phyloP scores from a whole-genome alignment of 306 rosid genomes.

The Hylodesmum podocarpum region DNA sequence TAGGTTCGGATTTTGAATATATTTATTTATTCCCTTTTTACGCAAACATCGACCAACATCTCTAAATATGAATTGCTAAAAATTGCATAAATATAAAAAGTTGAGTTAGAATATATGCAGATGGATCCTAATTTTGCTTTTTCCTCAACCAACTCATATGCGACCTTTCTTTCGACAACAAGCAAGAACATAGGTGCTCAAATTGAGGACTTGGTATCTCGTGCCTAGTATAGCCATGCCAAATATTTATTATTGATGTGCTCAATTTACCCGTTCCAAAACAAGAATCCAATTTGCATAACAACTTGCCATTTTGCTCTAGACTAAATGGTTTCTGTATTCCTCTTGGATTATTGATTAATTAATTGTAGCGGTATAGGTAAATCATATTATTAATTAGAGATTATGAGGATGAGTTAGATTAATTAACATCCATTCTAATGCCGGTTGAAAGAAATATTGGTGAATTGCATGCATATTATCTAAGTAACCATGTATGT shows the following conservation, averaged over 20 bases:
- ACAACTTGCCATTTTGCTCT: background rate
- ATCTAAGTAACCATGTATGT: background rate
- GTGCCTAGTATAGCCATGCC: background rate
- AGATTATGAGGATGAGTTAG: no score
- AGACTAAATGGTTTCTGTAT: background rate
- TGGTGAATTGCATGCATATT: background rate
- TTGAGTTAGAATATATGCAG: background rate
- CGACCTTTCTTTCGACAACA: conserved; percentile 7
- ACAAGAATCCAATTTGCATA: conserved; percentile 10
- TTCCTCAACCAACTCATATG: background rate
- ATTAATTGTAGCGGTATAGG: background rate
- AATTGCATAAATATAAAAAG: background rate
- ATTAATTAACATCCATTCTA: no score
- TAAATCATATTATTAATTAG: background rate
- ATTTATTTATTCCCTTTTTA: background rate
- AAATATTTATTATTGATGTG: background rate
- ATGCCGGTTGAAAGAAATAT: background rate
- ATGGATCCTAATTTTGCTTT: background rate
- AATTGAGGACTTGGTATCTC: conserved; percentile 31
- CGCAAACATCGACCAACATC: background rate
- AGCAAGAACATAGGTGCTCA: conserved; percentile 14
- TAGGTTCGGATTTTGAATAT: background rate
- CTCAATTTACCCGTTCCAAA: background rate
- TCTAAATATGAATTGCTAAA: conserved; percentile 2
- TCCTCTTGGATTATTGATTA: background rate